Base-by-base conservation (phyloP, 176 grass and related monocot species). In the Guadua angustifolia region DNA sequence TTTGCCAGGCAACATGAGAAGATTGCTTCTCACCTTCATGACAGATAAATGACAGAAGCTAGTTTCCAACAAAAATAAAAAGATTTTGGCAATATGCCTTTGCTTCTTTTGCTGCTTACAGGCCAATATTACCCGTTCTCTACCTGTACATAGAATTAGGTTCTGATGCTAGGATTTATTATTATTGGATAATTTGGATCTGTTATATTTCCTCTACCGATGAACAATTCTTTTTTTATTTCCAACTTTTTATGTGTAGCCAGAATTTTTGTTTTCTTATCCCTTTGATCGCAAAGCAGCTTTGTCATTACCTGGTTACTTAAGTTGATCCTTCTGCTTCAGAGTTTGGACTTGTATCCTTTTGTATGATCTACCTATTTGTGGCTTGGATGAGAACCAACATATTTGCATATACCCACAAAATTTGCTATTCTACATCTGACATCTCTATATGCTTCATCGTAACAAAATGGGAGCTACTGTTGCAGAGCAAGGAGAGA, bases 1-100 rank as follows among this genome's bases (percentile, higher is more conserved):
- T 80, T 62, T 24, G 5, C 73, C 43, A 40, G n/a, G 58, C 73
- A 79, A 55, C 78, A 51, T 38, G 91, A 91, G 77, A 93, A 95
- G 78, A 85, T 93, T 11, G 33, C 45, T 71, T 79, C 80, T 67
- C 80, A 82, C 61, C n/a, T 91, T 21, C 51, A 65, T n/a, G 71
- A 89, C 68, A 69, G 61, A 56, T 92, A 79, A 89, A 59, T 4
- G 35, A 53, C 21, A 21, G 60, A 53, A 45, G 75, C 61, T 79
- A 79, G 32, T 70, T 75, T 75, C n/a, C n/a, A n/a, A 52, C 74
- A 87, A 74, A 38, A 74, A 44, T 83, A 79, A 77, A 60, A 77
- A 63, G 75, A 25, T 84, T 87, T 61, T 70, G 24, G 6, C 64
- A 63, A 75, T 83, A 22, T 61, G 9, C 66, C 49, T 60, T 79